phyloP scores from a whole-genome alignment of 2,329 filamentous ascomycete species.

The Sporothrix curviconia region DNA sequence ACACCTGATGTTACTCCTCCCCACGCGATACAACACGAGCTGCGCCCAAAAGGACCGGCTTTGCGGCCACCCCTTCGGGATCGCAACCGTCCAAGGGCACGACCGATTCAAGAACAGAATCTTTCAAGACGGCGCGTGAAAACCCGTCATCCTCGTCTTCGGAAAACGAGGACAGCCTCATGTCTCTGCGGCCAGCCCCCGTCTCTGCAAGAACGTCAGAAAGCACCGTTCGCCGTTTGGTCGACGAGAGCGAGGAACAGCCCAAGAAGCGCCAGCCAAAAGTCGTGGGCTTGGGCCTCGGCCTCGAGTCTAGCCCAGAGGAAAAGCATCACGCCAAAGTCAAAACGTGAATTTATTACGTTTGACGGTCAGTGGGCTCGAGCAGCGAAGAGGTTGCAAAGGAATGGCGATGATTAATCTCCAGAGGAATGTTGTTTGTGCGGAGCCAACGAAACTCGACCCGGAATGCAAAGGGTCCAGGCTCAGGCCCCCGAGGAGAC shows the following conservation, averaged over 20 bases:
- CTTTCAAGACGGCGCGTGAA: constrained; percentile 66
- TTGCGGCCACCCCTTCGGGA: constrained; percentile 43
- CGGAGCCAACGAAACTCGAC: constrained; percentile 37
- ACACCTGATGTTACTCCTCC: constrained; percentile 73
- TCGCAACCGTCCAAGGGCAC: constrained; percentile 46
- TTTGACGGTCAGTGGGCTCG: constrained; percentile 55
- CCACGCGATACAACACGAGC: constrained; percentile 32
- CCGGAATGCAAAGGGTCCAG: constrained; percentile 20
- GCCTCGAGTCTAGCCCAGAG: constrained; percentile 35
- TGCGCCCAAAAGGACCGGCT: constrained; percentile 33
- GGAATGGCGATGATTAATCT: constrained; percentile 50
- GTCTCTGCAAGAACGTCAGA: constrained; percentile 37
- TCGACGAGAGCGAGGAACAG: constrained; percentile 23
- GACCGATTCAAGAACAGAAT: constrained; percentile 58
- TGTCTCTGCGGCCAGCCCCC: constrained; percentile 30
- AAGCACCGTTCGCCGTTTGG: constrained; percentile 34
- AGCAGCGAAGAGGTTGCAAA: constrained; percentile 39
- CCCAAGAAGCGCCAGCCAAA: constrained; percentile 27
- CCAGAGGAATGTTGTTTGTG: constrained; percentile 47
- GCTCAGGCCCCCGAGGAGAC: constrained; percentile 18
- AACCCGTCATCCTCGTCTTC: constrained; percentile 41
- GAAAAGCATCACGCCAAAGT: constrained; percentile 36
- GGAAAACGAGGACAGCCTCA: constrained; percentile 55
- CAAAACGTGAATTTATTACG: constrained; percentile 43
- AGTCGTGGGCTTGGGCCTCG: constrained; percentile 37